Conservation (phyloP, 176 grass and related monocot genomes). For the Cymbopogon citratus region DNA sequence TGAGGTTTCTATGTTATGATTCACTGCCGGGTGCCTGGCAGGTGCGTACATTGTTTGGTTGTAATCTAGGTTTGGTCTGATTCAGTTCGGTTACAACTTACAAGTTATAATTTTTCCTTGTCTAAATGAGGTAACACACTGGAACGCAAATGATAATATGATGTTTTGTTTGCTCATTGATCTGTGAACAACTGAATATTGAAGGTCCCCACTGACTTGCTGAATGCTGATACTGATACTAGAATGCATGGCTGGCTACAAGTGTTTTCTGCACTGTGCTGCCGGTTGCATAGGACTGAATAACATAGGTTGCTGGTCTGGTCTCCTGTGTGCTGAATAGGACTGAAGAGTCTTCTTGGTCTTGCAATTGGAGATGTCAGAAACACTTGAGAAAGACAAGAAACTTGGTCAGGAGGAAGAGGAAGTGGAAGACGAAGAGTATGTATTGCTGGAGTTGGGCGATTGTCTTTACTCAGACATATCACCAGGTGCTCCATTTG, state of each 20-base stretch:
- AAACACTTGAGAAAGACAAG: conserved; percentile 21
- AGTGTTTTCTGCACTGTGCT: neutral
- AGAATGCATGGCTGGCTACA: neutral
- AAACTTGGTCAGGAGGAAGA: conserved; percentile 31
- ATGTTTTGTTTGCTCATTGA: neutral
- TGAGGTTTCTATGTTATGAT: neutral
- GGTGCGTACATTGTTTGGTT: neutral
- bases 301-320: neutral
- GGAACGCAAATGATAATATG: neutral
- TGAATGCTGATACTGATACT: neutral
- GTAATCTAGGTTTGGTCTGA: neutral
- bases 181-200: neutral
- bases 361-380: conserved; percentile 32
- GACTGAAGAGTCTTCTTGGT: neutral
- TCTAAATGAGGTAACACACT: neutral
- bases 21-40: neutral
- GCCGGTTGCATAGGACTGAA: neutral
- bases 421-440: conserved; percentile 27
- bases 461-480: conserved; percentile 68
- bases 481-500: conserved; percentile 52
- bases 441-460: conserved; percentile 28
- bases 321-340: neutral
- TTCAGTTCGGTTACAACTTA: neutral
- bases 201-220: neutral
- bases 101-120: neutral